phyloP scores from a whole-genome alignment of 192 early-diverging fungal species.

The Rhizoclosmatium sp. region DNA sequence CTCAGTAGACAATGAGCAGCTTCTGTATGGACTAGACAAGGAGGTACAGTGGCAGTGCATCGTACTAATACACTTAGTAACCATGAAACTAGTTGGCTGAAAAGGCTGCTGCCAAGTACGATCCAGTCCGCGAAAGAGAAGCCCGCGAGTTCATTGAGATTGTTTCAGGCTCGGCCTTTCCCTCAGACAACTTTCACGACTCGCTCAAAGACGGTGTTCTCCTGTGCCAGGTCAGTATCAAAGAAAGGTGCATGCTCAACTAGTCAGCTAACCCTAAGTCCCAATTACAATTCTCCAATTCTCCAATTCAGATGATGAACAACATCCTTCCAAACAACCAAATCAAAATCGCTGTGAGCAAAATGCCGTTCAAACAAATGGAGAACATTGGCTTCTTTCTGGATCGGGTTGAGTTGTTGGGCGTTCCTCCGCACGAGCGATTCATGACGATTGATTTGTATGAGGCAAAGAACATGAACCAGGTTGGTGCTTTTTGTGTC shows the following conservation, averaged over 20 bases:
- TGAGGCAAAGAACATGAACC: conserved; percentile 74
- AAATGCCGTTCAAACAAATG: conserved; percentile 51
- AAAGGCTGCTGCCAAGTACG: conserved; percentile 43
- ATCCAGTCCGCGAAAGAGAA: conserved; percentile 38
- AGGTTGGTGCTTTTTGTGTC: conserved; percentile 42
- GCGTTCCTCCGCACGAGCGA: conserved; percentile 69
- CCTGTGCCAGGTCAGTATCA: conserved; percentile 63
- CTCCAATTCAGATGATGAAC: background rate
- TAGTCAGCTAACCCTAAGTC: background rate
- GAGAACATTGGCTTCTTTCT: conserved; percentile 47
- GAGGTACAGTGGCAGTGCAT: conserved; percentile 13
- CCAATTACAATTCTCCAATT: background rate
- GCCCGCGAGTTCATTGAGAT: conserved; percentile 68
- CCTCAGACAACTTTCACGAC: conserved; percentile 59
- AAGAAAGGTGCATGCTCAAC: conserved; percentile 1
- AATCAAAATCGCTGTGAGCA: conserved; percentile 41
- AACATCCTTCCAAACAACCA: conserved; percentile 17
- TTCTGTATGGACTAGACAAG: conserved; percentile 45
- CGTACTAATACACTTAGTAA: background rate
- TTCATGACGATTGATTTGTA: conserved; percentile 81
- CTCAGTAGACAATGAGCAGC: background rate
- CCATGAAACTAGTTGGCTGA: conserved; percentile 34
- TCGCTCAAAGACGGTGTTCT: conserved; percentile 72
- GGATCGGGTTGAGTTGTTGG: conserved; percentile 40
- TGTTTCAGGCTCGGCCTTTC: conserved; percentile 56